A percentile compares a stretch with the other conserved stretches of the same genome.
Evolutionary conservation across 352 stramenopile genomes (phyloP).

Genomic region (Globisporangium barbulae): DNA sequence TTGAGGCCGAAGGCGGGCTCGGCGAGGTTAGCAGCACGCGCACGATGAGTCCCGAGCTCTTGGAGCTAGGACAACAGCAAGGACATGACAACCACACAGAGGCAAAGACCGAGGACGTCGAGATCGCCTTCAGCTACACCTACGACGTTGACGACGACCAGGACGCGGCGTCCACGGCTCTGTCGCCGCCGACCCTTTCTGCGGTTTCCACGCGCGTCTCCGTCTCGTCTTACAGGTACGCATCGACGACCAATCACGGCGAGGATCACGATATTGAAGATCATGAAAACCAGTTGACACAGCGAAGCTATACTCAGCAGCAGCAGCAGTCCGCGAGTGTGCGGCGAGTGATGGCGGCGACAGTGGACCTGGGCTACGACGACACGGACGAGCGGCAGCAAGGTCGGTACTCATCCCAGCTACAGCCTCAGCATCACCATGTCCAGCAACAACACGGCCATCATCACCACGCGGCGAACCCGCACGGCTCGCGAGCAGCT

Average conservation of each 20-base stretch:
- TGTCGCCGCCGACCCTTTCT: constrained; percentile 7
- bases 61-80: background rate
- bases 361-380: constrained; percentile 10
- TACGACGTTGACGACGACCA: background rate
- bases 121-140: background rate
- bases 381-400: background rate
- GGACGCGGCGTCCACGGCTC: background rate
- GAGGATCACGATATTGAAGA: background rate
- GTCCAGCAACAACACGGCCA: background rate
- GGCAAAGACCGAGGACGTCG: constrained; percentile 8
- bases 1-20: constrained; percentile 19
- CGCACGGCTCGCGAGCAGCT: background rate
- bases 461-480: background rate
- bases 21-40: constrained; percentile 2
- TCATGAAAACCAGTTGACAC: background rate
- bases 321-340: background rate
- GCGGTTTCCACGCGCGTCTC: constrained; percentile 8
- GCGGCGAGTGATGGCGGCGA: constrained; percentile 11
- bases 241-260: background rate
- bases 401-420: background rate
- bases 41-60: background rate
- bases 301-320: background rate
- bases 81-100: background rate
- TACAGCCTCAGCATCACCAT: background rate
- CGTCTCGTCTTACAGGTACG: constrained; percentile 12